Percentiles rank a stretch among this genome's conserved stretches.
phyloP scores from a whole-genome alignment of 495 filamentous ascomycete genomes.

The Talaromyces proteolyticus region DNA sequence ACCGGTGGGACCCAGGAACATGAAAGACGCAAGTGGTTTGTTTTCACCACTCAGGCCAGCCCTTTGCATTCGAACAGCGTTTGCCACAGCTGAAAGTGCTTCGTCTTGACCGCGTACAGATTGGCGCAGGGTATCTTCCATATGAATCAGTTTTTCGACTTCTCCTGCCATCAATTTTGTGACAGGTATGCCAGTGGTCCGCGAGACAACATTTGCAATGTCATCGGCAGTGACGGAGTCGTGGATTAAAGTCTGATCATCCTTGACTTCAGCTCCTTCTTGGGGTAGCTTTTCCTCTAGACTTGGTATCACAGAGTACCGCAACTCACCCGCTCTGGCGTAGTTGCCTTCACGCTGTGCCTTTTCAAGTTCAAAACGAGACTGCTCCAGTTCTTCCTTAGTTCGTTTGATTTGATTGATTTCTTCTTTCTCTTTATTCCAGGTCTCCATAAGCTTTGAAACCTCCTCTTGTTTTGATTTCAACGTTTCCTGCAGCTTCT shows the following conservation, averaged over 20 bases:
- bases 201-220: slow-evolving; percentile 85
- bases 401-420: slow-evolving; percentile 80
- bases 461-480: slow-evolving; percentile 69
- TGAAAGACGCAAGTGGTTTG: slow-evolving; percentile 86
- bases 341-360: slow-evolving; percentile 92
- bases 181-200: slow-evolving; percentile 87
- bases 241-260: slow-evolving; percentile 64
- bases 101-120: slow-evolving; percentile 92
- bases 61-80: slow-evolving; percentile 90
- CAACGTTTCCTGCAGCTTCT: slow-evolving; percentile 71
- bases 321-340: slow-evolving; percentile 75
- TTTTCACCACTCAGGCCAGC: slow-evolving; percentile 90
- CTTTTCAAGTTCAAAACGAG: slow-evolving; percentile 76
- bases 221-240: slow-evolving; percentile 92
- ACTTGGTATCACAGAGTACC: slow-evolving; percentile 78
- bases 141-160: slow-evolving; percentile 83
- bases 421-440: slow-evolving; percentile 85
- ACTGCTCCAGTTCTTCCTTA: slow-evolving; percentile 78
- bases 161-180: slow-evolving; percentile 88
- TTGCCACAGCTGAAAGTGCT: slow-evolving; percentile 81
- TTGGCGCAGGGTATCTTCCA: slow-evolving; percentile 85
- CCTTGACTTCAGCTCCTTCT: slow-evolving; percentile 51
- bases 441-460: slow-evolving; percentile 60
- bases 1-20: slow-evolving; percentile 95
- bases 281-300: slow-evolving; percentile 75